These are phyloP conservation scores for Nakazawaea wyomingensis DNA, from an alignment of 805 yeast genomes.

Conservation along the genomic window DNA sequence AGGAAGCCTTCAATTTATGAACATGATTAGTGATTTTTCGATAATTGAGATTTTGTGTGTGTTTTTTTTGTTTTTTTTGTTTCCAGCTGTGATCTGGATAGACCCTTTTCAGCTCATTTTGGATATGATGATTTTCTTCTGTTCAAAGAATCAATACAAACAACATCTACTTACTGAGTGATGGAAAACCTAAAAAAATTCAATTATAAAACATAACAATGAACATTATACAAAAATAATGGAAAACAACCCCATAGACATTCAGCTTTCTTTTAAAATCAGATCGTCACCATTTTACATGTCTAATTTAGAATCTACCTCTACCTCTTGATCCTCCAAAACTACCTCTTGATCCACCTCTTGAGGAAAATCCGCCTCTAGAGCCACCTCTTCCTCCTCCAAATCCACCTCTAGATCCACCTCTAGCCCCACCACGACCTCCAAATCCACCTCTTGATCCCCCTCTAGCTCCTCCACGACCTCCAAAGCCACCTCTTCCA, in stretches of 20 bases:
- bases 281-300: too few species aligned
- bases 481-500: conserved; percentile 38
- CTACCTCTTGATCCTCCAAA: too few species aligned
- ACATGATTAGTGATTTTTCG: too few species aligned
- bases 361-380: conserved; percentile 35
- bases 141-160: too few species aligned
- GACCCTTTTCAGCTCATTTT: too few species aligned
- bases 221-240: conserved; percentile 1
- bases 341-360: conserved; percentile 18
- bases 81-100: too few species aligned
- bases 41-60: too few species aligned
- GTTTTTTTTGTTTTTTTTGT: too few species aligned
- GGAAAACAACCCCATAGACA: background rate
- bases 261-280: background rate
- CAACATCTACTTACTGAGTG: background rate
- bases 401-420: conserved; percentile 26
- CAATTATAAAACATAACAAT: background rate
- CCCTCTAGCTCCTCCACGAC: conserved; percentile 38
- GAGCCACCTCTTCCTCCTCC: conserved; percentile 26
- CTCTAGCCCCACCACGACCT: conserved; percentile 32
- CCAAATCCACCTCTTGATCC: conserved; percentile 38
- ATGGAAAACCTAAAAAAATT: background rate
- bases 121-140: too few species aligned
- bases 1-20: too few species aligned
- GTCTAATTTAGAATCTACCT: too few species aligned